Conservation (phyloP, 1,284 basidiomycete genomes). For the Naganishia sp. region DNA sequence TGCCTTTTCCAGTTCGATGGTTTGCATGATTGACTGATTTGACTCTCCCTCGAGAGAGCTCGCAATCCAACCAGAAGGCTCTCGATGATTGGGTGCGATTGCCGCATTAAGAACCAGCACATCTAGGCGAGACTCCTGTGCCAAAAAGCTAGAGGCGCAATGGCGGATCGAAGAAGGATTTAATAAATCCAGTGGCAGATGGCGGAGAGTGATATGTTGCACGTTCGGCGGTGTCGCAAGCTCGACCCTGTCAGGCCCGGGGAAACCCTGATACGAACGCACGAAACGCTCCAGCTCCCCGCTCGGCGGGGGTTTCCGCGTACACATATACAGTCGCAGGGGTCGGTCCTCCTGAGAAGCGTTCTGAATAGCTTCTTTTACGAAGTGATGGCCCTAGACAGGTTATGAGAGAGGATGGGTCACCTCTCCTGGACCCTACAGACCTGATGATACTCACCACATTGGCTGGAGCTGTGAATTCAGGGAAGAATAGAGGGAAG, state of each 20-base stretch:
- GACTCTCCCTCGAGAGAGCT: neutral
- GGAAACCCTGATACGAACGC: neutral
- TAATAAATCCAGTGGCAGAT: slow-evolving; percentile 29
- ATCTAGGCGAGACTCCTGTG: slow-evolving; percentile 21
- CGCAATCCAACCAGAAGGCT: slow-evolving; percentile 6
- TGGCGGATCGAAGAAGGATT: slow-evolving; percentile 13
- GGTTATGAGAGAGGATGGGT: neutral
- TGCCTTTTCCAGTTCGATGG: slow-evolving; percentile 16
- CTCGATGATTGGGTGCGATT: slow-evolving; percentile 24
- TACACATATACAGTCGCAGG: slow-evolving; percentile 19
- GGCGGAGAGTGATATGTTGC: neutral
- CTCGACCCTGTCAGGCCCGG: neutral
- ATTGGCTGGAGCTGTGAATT: slow-evolving; percentile 4
- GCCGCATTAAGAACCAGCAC: slow-evolving; percentile 28
- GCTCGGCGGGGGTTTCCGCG: neutral
- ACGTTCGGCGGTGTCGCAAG: too few species aligned
- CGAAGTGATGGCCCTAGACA: slow-evolving; percentile 13
- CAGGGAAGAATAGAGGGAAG: neutral
- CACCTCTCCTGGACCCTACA: neutral
- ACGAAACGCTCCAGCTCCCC: slow-evolving; percentile 13
- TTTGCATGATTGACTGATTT: neutral
- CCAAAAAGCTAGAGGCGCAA: slow-evolving; percentile 21
- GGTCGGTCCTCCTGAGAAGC: slow-evolving; percentile 1
- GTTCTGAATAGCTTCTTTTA: neutral
- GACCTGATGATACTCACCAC: neutral